A percentile compares a stretch with the other conserved stretches of the same genome.
Evolutionary conservation across 768 basidiomycete genomes (phyloP).

Genomic region (Crucibulum laeve): DNA sequence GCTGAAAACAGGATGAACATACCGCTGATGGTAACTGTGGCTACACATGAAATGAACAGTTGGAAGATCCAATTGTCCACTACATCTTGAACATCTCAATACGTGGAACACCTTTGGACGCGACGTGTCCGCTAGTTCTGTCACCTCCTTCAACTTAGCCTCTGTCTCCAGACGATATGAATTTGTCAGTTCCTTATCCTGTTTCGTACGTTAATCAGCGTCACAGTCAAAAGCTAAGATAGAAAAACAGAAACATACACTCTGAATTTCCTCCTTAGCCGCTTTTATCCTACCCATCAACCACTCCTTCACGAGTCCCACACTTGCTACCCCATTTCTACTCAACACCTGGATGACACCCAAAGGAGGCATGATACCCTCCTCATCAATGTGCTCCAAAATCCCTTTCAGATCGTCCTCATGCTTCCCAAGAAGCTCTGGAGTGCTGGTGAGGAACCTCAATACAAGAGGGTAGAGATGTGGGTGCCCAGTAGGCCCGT

Average conservation of each 20-base stretch:
- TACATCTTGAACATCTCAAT: constrained; percentile 87
- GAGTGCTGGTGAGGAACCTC: constrained; percentile 82
- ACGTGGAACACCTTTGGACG: constrained; percentile 91
- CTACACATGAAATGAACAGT: constrained; percentile 97
- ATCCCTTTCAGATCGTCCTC: constrained; percentile 65
- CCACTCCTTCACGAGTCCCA: constrained; percentile 92
- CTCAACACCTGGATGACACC: constrained; percentile 86
- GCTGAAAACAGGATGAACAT: constrained; percentile 11
- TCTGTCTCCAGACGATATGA: constrained; percentile 87
- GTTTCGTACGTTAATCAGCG: constrained; percentile 6
- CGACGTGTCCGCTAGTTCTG: constrained; percentile 72
- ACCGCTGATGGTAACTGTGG: constrained; percentile 96
- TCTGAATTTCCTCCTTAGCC: constrained; percentile 72
- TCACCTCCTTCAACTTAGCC: constrained; percentile 75
- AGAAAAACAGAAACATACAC: constrained; percentile 43
- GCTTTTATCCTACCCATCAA: constrained; percentile 73
- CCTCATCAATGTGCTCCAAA: constrained; percentile 74
- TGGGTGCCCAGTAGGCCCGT: constrained; percentile 66
- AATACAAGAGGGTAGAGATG: constrained; percentile 86
- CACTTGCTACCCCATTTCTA: constrained; percentile 84
- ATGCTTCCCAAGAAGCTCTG: constrained; percentile 69
- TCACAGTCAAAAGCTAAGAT: constrained; percentile 2
- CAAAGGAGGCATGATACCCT: constrained; percentile 84
- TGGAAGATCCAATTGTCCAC: constrained; percentile 87
- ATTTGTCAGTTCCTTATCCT: constrained; percentile 85